phyloP scores from a whole-genome alignment of 2,329 filamentous ascomycete genomes.

The Trichoderma koningiopsis region DNA sequence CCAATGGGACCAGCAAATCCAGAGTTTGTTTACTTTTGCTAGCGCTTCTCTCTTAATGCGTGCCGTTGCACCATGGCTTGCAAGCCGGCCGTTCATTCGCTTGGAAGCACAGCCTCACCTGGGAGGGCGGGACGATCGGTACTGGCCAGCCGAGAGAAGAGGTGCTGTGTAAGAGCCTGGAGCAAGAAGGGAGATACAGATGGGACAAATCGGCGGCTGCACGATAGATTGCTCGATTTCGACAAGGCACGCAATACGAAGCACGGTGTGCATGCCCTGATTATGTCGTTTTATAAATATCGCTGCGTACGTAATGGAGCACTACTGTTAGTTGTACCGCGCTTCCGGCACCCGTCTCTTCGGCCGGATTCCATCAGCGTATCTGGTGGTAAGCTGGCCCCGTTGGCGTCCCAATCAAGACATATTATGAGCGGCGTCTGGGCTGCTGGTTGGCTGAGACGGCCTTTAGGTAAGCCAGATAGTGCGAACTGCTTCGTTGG shows the following conservation, averaged over 20 bases:
- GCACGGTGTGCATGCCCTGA: background rate
- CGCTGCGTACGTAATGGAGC: background rate
- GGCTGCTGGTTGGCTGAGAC: background rate
- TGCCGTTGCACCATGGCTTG: constrained; percentile 5
- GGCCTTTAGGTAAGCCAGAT: constrained; percentile 9
- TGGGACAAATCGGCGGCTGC: background rate
- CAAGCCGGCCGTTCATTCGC: constrained; percentile 10
- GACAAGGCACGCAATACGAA: background rate
- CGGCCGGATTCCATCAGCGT: background rate
- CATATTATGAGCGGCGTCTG: background rate
- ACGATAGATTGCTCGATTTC: background rate
- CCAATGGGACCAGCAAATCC: constrained; percentile 3
- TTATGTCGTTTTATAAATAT: background rate
- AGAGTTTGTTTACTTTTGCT: constrained; percentile 14
- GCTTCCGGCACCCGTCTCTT: background rate
- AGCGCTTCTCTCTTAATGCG: constrained; percentile 13
- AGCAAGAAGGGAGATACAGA: background rate
- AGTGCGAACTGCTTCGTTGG: constrained; percentile 15
- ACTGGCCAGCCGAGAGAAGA: constrained; percentile 14
- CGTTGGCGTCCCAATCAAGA: background rate
- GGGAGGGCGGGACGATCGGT: constrained; percentile 21
- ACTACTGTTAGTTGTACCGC: background rate
- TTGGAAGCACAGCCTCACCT: constrained; percentile 13
- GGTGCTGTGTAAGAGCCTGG: background rate
- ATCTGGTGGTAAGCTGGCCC: background rate